Conservation (phyloP, 768 basidiomycete genomes). For the Lactarius hengduanensis region DNA sequence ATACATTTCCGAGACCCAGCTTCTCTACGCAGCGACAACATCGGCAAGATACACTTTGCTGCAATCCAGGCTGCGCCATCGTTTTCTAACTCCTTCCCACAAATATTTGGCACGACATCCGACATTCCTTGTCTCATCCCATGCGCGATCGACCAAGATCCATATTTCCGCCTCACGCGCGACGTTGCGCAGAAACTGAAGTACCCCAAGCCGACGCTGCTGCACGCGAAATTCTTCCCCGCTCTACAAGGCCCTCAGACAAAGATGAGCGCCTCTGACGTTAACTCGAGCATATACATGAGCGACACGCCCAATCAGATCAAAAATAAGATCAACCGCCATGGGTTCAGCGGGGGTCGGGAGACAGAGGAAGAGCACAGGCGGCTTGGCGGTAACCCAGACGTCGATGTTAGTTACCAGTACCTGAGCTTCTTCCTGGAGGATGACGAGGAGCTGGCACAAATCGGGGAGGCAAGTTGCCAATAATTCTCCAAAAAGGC, state of each 20-base stretch:
- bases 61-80: constrained; percentile 94
- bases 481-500: not conserved
- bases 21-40: constrained; percentile 72
- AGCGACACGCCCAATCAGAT: constrained; percentile 89
- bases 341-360: constrained; percentile 94
- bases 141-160: constrained; percentile 97
- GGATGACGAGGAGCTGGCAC: constrained; percentile 83
- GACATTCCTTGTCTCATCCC: constrained; percentile 94
- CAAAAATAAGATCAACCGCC: constrained; percentile 95
- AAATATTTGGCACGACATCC: constrained; percentile 83
- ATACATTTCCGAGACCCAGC: not conserved
- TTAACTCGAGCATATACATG: constrained; percentile 95
- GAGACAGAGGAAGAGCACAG: constrained; percentile 97
- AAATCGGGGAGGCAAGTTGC: constrained; percentile 65
- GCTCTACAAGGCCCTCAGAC: constrained; percentile 97
- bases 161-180: constrained; percentile 96
- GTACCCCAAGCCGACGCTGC: constrained; percentile 89
- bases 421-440: constrained; percentile 95
- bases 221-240: constrained; percentile 98
- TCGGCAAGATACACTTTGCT: constrained; percentile 96
- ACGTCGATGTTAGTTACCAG: constrained; percentile 95
- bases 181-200: constrained; percentile 93
- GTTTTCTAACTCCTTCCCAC: constrained; percentile 98
- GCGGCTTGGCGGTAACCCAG: constrained; percentile 82
- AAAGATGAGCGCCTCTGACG: constrained; percentile 98